Conservation (phyloP, 345 rosid genomes). For the Angophora floribunda region DNA sequence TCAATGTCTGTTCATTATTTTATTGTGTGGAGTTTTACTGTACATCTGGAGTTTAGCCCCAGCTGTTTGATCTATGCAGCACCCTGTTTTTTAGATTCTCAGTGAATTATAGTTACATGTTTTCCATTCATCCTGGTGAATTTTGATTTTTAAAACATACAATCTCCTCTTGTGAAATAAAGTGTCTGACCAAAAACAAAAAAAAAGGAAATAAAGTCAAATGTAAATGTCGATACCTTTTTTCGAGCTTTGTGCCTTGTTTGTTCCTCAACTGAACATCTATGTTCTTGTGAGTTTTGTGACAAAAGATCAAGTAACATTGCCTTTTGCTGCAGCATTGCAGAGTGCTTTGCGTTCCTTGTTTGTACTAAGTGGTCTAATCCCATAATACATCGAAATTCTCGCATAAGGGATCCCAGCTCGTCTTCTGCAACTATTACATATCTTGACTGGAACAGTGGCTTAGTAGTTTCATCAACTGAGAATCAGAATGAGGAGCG, state of each 20-base stretch:
- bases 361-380: constrained; percentile 96
- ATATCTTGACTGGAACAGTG: constrained; percentile 93
- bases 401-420: constrained; percentile 34
- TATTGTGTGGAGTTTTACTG: background rate
- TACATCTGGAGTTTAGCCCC: background rate
- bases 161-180: background rate
- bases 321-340: constrained; percentile 45
- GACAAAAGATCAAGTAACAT: background rate
- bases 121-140: background rate
- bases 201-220: background rate
- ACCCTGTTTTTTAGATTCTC: background rate
- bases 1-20: background rate
- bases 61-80: background rate
- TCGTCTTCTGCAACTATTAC: constrained; percentile 54
- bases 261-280: background rate
- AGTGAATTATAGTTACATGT: background rate
- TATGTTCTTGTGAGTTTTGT: background rate
- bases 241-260: background rate
- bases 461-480: constrained; percentile 59
- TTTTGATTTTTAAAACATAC: background rate
- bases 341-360: constrained; percentile 93
- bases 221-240: background rate
- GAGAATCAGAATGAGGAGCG: constrained; percentile 52
- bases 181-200: too few relatives aligned
- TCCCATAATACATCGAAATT: constrained; percentile 71